Percentiles rank a stretch among this genome's conserved stretches.
These are phyloP conservation scores for Aureobasidium lini DNA, from an alignment of 2,329 filamentous ascomycete genomes.

Conservation along the genomic window DNA sequence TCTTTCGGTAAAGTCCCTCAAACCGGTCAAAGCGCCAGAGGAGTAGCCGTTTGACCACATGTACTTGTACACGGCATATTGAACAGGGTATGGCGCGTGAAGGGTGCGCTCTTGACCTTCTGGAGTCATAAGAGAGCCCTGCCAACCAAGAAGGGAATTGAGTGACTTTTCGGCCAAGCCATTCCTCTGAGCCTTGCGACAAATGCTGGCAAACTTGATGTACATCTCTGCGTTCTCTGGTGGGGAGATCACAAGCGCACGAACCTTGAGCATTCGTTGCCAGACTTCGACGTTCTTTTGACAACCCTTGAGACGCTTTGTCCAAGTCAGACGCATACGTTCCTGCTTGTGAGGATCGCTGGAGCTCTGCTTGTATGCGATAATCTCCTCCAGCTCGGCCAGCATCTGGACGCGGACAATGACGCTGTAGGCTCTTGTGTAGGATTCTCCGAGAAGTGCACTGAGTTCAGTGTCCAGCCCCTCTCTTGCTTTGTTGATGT, in stretches of 20 bases:
- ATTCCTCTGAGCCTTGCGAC: slow-evolving; percentile 90
- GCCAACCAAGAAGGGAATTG: slow-evolving; percentile 69
- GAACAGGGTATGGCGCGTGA: slow-evolving; percentile 65
- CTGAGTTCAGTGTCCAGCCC: slow-evolving; percentile 93
- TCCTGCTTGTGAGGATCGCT: slow-evolving; percentile 77
- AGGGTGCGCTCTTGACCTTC: slow-evolving; percentile 45
- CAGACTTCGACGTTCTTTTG: slow-evolving; percentile 97
- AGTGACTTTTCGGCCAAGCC: slow-evolving; percentile 93
- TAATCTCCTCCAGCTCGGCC: slow-evolving; percentile 95
- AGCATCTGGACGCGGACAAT: slow-evolving; percentile 98
- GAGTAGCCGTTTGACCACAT: slow-evolving; percentile 80
- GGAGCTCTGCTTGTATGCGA: slow-evolving; percentile 86
- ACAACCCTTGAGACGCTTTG: slow-evolving; percentile 86
- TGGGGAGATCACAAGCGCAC: slow-evolving; percentile 84
- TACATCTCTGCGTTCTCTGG: slow-evolving; percentile 97
- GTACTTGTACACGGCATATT: slow-evolving; percentile 96
- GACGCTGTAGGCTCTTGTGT: slow-evolving; percentile 95
- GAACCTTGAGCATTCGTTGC: slow-evolving; percentile 95
- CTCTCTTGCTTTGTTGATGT: slow-evolving; percentile 86
- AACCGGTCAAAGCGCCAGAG: slow-evolving; percentile 51
- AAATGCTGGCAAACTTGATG: slow-evolving; percentile 98
- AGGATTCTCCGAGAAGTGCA: slow-evolving; percentile 94
- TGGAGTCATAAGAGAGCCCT: slow-evolving; percentile 45
- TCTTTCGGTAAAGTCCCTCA: slow-evolving; percentile 54
- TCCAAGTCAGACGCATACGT: slow-evolving; percentile 91